Evolutionary conservation across 257 asterid genomes (phyloP).

Genomic region (Henckelia pumila): DNA sequence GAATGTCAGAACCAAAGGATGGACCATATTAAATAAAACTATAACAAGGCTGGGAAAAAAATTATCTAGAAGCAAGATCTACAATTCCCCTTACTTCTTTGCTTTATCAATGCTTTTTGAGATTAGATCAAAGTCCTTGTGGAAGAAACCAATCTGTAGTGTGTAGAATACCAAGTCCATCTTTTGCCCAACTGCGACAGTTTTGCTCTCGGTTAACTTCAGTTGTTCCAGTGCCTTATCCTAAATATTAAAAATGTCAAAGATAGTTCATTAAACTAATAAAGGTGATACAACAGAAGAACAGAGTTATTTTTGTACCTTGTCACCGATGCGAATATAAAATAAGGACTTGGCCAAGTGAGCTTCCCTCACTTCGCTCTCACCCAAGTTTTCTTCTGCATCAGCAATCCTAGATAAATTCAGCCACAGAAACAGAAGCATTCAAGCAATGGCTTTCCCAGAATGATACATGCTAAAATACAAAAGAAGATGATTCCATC

Average conservation of each 20-base stretch:
- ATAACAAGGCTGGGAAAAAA: neutral
- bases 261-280: slow-evolving; percentile 8
- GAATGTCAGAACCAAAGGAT: slow-evolving; percentile 20
- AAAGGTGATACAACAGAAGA: neutral
- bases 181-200: slow-evolving; percentile 98
- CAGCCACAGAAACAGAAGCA: slow-evolving; percentile 23
- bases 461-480: neutral
- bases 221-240: slow-evolving; percentile 96
- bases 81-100: slow-evolving; percentile 53
- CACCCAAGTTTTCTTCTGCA: slow-evolving; percentile 94
- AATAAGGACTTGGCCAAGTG: slow-evolving; percentile 84
- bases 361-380: slow-evolving; percentile 96
- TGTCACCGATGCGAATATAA: slow-evolving; percentile 70
- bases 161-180: slow-evolving; percentile 95
- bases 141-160: slow-evolving; percentile 75
- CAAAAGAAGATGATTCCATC: neutral
- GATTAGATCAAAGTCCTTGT: slow-evolving; percentile 89
- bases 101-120: slow-evolving; percentile 95
- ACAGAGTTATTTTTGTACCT: slow-evolving; percentile 34
- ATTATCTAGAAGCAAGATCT: slow-evolving; percentile 15
- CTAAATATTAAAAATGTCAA: slow-evolving; percentile 40
- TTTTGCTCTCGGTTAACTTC: slow-evolving; percentile 83
- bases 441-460: neutral
- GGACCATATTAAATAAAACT: slow-evolving; percentile 16
- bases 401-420: slow-evolving; percentile 70